Evolutionary conservation across 129 eudicot genomes (phyloP).

Genomic region (Erigeron canadensis): DNA sequence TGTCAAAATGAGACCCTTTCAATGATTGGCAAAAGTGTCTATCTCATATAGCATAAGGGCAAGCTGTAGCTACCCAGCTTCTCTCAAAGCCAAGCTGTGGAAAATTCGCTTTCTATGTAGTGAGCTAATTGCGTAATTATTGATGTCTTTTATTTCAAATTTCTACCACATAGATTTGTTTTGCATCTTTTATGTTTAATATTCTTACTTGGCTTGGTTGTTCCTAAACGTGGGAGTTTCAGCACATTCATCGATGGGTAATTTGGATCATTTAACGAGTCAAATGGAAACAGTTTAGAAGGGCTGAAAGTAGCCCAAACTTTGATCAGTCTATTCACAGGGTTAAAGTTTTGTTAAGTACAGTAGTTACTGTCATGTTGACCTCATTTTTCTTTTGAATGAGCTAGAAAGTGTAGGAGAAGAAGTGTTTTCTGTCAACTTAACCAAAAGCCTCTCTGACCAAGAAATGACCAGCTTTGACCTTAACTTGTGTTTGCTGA

Average conservation of each 20-base stretch:
- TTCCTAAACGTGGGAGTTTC: not conserved
- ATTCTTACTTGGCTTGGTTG: not conserved
- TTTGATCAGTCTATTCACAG: too few species aligned
- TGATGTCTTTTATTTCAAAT: too few species aligned
- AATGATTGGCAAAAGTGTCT: too few species aligned
- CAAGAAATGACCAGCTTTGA: not conserved
- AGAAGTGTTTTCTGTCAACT: not conserved
- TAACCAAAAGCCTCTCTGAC: not conserved
- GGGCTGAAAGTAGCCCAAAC: not conserved
- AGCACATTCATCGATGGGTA: not conserved
- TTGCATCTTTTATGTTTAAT: not conserved
- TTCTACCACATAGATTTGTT: too few species aligned
- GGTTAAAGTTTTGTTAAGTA: not conserved
- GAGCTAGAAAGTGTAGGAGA: not conserved
- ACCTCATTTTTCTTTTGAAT: not conserved
- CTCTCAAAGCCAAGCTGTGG: too few species aligned
- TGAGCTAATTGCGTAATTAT: too few species aligned
- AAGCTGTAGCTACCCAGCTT: too few species aligned
- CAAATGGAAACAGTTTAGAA: not conserved
- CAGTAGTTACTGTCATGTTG: not conserved
- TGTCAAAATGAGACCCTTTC: too few species aligned
- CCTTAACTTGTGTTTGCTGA: not conserved
- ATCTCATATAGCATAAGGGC: too few species aligned
- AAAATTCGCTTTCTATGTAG: too few species aligned
- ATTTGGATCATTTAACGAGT: not conserved